Percentiles rank a stretch among this genome's conserved stretches.
These are phyloP conservation scores for Russula compacta DNA, from an alignment of 768 basidiomycete genomes.

Conservation along the genomic window DNA sequence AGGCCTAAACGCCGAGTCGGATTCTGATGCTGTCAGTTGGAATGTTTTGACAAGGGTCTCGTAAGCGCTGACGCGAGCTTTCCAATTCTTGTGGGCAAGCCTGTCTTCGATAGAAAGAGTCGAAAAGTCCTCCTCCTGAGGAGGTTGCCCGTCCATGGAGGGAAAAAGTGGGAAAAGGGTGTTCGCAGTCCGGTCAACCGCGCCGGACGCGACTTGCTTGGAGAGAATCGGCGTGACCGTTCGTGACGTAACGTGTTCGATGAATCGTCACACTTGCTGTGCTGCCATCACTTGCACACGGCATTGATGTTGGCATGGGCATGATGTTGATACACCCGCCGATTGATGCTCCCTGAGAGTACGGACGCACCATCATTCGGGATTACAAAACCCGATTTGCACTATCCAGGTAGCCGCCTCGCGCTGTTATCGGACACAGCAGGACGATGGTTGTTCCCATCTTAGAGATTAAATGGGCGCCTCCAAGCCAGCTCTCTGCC, in stretches of 20 bases:
- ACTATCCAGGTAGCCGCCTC: no score
- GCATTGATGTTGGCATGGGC: no score
- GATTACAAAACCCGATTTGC: no score
- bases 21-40: conserved; percentile 81
- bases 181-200: conserved; percentile 13
- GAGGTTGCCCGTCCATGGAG: conserved; percentile 82
- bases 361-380: no score
- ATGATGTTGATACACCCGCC: no score
- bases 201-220: conserved; percentile 6
- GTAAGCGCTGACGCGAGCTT: conserved; percentile 91
- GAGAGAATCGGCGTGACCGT: background rate
- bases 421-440: no score
- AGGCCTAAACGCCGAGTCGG: conserved; percentile 88
- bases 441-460: no score
- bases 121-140: conserved; percentile 91
- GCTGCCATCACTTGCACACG: no score
- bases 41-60: conserved; percentile 81
- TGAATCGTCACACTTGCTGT: background rate
- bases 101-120: conserved; percentile 68
- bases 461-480: no score
- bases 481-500: no score
- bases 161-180: conserved; percentile 14
- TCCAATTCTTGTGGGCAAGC: conserved; percentile 96
- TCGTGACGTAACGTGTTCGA: conserved; percentile 16
- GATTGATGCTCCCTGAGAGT: no score